Evolutionary conservation across 2,329 filamentous ascomycete genomes (phyloP).

Genomic region (Hypoxylon sp.): DNA sequence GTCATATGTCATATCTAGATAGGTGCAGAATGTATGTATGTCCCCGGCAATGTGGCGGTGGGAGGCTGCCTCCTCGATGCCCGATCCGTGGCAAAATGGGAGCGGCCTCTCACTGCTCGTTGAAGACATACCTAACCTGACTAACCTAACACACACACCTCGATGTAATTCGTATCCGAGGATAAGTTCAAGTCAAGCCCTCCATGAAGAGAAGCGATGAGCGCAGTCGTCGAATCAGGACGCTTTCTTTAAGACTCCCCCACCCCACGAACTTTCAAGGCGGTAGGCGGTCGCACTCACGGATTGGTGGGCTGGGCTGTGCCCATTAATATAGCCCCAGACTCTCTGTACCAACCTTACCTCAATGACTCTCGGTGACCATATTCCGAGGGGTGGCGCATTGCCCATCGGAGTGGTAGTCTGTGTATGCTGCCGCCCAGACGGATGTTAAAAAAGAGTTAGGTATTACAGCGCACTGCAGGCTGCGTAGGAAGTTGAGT

Average conservation of each 20-base stretch:
- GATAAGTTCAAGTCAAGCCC: conserved; percentile 16
- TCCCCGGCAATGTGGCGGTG: conserved; percentile 20
- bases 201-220: conserved; percentile 17
- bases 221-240: conserved; percentile 34
- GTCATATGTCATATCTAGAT: conserved; percentile 13
- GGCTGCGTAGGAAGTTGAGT: not conserved
- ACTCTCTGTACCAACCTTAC: conserved; percentile 6
- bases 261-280: conserved; percentile 23
- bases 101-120: conserved; percentile 3
- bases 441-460: conserved; percentile 16
- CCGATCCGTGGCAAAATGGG: conserved; percentile 2
- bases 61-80: conserved; percentile 3
- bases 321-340: conserved; percentile 29
- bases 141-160: conserved; percentile 3
- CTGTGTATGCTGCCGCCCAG: conserved; percentile 18
- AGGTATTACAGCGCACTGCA: conserved; percentile 5
- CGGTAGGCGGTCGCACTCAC: conserved; percentile 15
- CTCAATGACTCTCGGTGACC: conserved; percentile 32
- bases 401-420: conserved; percentile 33
- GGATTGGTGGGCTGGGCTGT: conserved; percentile 31
- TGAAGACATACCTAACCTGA: not conserved
- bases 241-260: conserved; percentile 9
- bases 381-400: conserved; percentile 40
- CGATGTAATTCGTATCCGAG: conserved; percentile 20
- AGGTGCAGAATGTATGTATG: conserved; percentile 8